Base-by-base conservation (phyloP, 371 early-diverging fungal species). In the Syncephalastrum monosporum region DNA sequence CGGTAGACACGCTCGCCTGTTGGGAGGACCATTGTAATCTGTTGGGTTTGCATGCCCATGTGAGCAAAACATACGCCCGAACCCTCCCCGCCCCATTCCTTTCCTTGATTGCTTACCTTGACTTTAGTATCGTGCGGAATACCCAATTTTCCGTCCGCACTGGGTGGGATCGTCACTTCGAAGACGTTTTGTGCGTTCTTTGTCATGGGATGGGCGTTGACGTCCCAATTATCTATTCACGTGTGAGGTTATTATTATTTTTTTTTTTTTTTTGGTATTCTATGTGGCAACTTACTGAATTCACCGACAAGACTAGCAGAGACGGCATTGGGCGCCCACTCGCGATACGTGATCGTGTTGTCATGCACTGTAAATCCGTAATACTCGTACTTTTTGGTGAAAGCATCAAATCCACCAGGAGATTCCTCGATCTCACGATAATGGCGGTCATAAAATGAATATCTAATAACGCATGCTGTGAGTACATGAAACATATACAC, bases 251-350 rank as follows among this genome's bases (percentile, higher is more conserved):
- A 33, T 33, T 25, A 25, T 25, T 25, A 25, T n/a, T 21, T 21
- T 21, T 21, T 21, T 21, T 21, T 21, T 21, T 21, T 21, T 21
- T 21, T 21, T 21, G 29, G 7, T 6, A 3, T 8, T 10, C 4
- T 16, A 46, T 21, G 21, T 46, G 13, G 17, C 15, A n/a, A 3
- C 84, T 68, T 77, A 91, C 94, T 97, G 72, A 97, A 97, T 55
- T 96, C 97, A 29, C 97, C 97, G 43, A 95, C 84, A 19, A 97
- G 82, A 61, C 78, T 88, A 13, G 95, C 96, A 29, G 76, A 72
- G 14, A 59, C 66, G 15, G 90, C 96, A 55, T 86, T 88, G 4
- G 97, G 98, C 13, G 96, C 97, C 95, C 95, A 96, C 71, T 97
- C 98, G 14, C 95, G 84, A 69, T 95, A 97, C 8, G 78, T 69